phyloP scores from a whole-genome alignment of 2,329 filamentous ascomycete species.

The Zelopaecilomyces penicillatus region DNA sequence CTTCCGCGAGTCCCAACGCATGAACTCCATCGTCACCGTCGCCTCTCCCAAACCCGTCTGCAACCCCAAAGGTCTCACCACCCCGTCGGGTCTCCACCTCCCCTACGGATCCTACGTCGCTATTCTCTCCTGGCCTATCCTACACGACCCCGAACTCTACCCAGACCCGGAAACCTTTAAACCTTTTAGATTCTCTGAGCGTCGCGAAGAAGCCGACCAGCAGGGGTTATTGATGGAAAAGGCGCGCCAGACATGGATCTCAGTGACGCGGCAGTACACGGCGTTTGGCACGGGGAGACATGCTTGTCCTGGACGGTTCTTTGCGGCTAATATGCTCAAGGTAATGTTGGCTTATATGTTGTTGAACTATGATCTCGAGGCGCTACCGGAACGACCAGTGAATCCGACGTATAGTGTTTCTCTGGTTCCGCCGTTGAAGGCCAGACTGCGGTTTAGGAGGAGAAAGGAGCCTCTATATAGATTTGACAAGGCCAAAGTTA shows the following conservation, averaged over 20 bases:
- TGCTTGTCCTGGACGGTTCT: constrained; percentile 41
- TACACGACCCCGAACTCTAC: constrained; percentile 36
- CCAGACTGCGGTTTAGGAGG: too few relatives aligned
- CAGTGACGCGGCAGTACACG: too few relatives aligned
- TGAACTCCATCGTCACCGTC: constrained; percentile 37
- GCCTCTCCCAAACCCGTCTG: constrained; percentile 35
- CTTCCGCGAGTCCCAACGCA: constrained; percentile 43
- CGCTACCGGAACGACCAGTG: too few relatives aligned
- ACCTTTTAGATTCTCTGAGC: constrained; percentile 37
- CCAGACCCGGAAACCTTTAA: constrained; percentile 35
- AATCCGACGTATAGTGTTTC: too few relatives aligned
- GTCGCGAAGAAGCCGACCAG: neutral
- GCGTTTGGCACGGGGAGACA: constrained; percentile 38
- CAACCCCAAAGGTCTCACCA: constrained; percentile 29
- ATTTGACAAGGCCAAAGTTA: too few relatives aligned
- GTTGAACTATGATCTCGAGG: constrained; percentile 28
- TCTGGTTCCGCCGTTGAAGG: too few relatives aligned
- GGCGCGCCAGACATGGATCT: too few relatives aligned
- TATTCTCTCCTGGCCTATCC: constrained; percentile 30
- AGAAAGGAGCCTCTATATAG: too few relatives aligned
- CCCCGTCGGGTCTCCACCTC: constrained; percentile 24
- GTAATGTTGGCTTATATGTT: constrained; percentile 33
- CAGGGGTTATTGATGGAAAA: too few relatives aligned
- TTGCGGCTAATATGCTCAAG: constrained; percentile 38
- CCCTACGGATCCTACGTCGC: constrained; percentile 36